Evolutionary conservation across 1,139 yeast species (phyloP), one percentile per base, ranked within the genome.

Genomic region (Saccharomyces hybrid): DNA sequence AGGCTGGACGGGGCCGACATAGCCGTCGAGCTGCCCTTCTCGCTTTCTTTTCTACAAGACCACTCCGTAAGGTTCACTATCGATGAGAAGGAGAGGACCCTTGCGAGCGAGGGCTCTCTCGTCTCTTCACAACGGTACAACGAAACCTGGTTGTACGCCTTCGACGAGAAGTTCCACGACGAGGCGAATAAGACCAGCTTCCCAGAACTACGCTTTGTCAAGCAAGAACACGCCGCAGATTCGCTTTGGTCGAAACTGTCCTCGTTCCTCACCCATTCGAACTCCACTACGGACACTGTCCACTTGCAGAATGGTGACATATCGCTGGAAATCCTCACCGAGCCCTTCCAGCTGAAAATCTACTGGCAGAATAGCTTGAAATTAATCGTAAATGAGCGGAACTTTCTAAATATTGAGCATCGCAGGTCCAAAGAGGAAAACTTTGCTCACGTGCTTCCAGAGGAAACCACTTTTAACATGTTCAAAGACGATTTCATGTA

Each of bases 371-470:
- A 74, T 11, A 69, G 71, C 27, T 69, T 20, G 20, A 20, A 20
- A 20, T 20, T 20, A 20, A 20, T 20, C 20, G 66, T 91, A 16
- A 93, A 93, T 68, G 90, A 84, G 52, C 75, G 83, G 47, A 76
- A 82, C 23, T 78, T 88, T 50, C 69, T 93, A 57, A 91, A 93
- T 63, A 60, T 86, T 30, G 99, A 93, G 69, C 98, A 91, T 63
- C 79, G 77, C 70, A 78, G 97, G 63, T 66, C 77, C 4, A 65
- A 69, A 50, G 71, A 73, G 5, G 69, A 70, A 2, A 78, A 83
- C 56, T 28, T 27, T 5, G 32, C 48, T 4, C 9, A 14, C 6
- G 52, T 84, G 11, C 60, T 75, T 1, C 78, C 81, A 0, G 82
- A 80, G 57, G 93, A 86, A 69, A 69, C 79, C 0, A 75, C 76